Evolutionary conservation across 176 grass and related monocot genomes (phyloP).

Genomic region (Avena atlantica): DNA sequence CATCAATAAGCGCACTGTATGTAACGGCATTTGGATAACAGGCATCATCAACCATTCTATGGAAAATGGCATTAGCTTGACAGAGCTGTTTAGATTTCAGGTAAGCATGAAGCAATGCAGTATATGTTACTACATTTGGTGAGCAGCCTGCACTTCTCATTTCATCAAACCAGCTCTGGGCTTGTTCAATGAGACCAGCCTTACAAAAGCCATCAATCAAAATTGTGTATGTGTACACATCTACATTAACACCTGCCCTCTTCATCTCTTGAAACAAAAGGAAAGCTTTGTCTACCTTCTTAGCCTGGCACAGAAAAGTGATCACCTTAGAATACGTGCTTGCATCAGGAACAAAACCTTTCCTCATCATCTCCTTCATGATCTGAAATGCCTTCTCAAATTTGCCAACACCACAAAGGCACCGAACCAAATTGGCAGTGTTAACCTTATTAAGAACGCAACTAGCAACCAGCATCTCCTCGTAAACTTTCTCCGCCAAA

Average conservation of each 20-base stretch:
- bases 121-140: constrained; percentile 91
- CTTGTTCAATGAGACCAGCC: constrained; percentile 80
- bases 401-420: constrained; percentile 75
- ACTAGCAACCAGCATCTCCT: constrained; percentile 78
- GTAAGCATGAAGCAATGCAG: constrained; percentile 93
- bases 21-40: constrained; percentile 85
- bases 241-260: constrained; percentile 61
- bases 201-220: constrained; percentile 98
- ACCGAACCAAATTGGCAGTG: constrained; percentile 75
- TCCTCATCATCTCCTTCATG: constrained; percentile 87
- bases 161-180: constrained; percentile 75
- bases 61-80: constrained; percentile 76
- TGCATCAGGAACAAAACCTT: constrained; percentile 88
- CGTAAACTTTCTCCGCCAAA: constrained; percentile 86
- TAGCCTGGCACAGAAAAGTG: constrained; percentile 71
- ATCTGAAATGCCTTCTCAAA: constrained; percentile 93
- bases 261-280: constrained; percentile 98
- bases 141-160: constrained; percentile 72
- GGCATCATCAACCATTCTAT: constrained; percentile 71
- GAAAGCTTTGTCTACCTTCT: constrained; percentile 77
- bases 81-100: constrained; percentile 76
- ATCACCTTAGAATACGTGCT: constrained; percentile 87
- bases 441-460: constrained; percentile 94
- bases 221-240: constrained; percentile 98
- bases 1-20: constrained; percentile 90